Conservation (phyloP, 441 rosid species). For the Geranium incanum region DNA sequence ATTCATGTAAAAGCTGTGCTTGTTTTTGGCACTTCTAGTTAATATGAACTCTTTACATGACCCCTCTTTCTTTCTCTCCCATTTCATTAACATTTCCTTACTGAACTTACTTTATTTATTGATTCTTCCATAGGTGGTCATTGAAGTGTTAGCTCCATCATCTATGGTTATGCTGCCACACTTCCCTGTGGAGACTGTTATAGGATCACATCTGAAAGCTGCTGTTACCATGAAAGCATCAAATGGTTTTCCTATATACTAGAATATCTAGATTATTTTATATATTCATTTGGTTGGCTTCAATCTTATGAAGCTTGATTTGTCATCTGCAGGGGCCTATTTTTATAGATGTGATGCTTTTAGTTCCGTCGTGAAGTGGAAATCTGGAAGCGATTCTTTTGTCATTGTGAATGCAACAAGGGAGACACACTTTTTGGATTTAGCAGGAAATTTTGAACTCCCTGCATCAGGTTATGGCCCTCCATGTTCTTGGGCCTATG, state of each 20-base stretch:
- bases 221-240: constrained; percentile 76
- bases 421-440: constrained; percentile 33
- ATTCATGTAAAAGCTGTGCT: too few relatives aligned
- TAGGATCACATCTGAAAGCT: constrained; percentile 74
- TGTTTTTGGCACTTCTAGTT: too few relatives aligned
- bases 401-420: constrained; percentile 51
- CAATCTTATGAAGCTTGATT: constrained; percentile 25
- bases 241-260: constrained; percentile 46
- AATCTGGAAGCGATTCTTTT: constrained; percentile 66
- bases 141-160: constrained; percentile 81
- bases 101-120: constrained; percentile 5
- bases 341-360: constrained; percentile 80
- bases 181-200: constrained; percentile 79
- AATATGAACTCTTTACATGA: background rate
- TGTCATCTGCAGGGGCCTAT: constrained; percentile 51
- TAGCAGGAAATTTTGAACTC: constrained; percentile 27
- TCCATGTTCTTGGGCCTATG: constrained; percentile 66
- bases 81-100: constrained; percentile 1
- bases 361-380: constrained; percentile 67
- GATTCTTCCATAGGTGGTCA: constrained; percentile 40
- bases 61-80: background rate
- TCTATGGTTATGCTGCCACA: constrained; percentile 70
- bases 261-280: constrained; percentile 20
- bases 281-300: constrained; percentile 19
- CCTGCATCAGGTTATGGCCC: constrained; percentile 38